A percentile compares a stretch with the other conserved stretches of the same genome.
Conservation (phyloP, 2,329 filamentous ascomycete genomes). For the Ciborinia camelliae region DNA sequence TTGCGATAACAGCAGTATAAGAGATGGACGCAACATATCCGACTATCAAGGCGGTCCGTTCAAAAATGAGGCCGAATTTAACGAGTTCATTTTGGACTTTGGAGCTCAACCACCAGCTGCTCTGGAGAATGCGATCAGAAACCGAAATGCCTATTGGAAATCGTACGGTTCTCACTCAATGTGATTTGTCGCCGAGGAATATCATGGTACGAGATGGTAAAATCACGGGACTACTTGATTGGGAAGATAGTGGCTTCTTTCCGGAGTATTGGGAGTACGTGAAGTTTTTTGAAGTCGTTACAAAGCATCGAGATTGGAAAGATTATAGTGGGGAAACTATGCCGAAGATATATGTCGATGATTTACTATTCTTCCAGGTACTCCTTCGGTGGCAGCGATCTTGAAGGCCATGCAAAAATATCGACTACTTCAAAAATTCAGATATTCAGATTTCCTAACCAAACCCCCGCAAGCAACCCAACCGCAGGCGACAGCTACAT, state of each 20-base stretch:
- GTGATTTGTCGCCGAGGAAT: neutral
- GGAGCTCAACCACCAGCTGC: neutral
- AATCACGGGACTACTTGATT: constrained; percentile 5
- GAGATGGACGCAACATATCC: constrained; percentile 7
- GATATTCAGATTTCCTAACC: no score
- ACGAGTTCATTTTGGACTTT: constrained; percentile 13
- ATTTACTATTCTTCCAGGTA: neutral
- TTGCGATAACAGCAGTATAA: constrained; percentile 10
- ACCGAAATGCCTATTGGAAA: neutral
- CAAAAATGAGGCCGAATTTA: constrained; percentile 18
- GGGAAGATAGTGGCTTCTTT: constrained; percentile 2
- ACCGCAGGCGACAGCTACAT: no score
- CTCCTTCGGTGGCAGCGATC: neutral
- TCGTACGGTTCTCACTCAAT: constrained; percentile 4
- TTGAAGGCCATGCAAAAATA: neutral
- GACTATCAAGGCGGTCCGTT: constrained; percentile 13
- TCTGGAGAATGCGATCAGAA: neutral
- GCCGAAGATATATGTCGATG: neutral
- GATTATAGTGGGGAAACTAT: neutral
- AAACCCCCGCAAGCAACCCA: no score
- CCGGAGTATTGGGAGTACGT: constrained; percentile 16
- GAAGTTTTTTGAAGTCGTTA: neutral
- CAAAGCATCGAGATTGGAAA: neutral
- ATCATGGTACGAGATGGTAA: constrained; percentile 1
- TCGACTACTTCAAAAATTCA: no score